Conservation (phyloP, 768 basidiomycete species). For the Trametes maxima region DNA sequence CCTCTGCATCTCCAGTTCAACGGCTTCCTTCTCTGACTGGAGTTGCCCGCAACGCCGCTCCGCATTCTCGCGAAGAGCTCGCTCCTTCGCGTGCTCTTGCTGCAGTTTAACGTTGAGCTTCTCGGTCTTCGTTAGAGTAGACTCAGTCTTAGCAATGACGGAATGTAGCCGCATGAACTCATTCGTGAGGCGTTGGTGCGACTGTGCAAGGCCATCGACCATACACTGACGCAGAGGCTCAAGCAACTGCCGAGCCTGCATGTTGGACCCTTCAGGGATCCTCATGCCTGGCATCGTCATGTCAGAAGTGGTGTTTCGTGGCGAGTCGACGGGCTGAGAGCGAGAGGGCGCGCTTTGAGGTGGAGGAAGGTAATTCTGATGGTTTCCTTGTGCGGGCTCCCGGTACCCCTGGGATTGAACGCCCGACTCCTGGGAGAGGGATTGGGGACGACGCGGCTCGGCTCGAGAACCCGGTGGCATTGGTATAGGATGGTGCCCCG, state of each 20-base stretch:
- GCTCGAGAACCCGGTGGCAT: no score
- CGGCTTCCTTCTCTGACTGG: not conserved
- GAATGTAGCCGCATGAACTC: not conserved
- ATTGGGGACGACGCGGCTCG: no score
- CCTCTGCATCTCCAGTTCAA: not conserved
- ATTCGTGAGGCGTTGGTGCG: not conserved
- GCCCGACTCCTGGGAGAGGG: no score
- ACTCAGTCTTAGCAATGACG: not conserved
- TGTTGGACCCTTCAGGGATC: not conserved
- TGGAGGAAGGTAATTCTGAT: not conserved
- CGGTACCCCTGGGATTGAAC: no score
- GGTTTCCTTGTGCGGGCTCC: no score
- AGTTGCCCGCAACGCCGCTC: not conserved
- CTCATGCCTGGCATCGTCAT: not conserved
- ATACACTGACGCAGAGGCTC: not conserved
- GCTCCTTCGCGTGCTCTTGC: not conserved
- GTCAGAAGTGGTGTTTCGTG: not conserved
- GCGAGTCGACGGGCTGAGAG: not conserved
- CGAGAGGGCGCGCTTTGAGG: not conserved
- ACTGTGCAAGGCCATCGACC: not conserved
- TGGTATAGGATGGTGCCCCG: no score
- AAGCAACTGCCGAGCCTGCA: not conserved
- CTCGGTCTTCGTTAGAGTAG: not conserved
- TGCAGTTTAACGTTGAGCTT: not conserved
- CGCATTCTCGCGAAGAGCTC: not conserved